Base-by-base conservation (phyloP, 768 basidiomycete genomes). In the Amanita thiersii region DNA sequence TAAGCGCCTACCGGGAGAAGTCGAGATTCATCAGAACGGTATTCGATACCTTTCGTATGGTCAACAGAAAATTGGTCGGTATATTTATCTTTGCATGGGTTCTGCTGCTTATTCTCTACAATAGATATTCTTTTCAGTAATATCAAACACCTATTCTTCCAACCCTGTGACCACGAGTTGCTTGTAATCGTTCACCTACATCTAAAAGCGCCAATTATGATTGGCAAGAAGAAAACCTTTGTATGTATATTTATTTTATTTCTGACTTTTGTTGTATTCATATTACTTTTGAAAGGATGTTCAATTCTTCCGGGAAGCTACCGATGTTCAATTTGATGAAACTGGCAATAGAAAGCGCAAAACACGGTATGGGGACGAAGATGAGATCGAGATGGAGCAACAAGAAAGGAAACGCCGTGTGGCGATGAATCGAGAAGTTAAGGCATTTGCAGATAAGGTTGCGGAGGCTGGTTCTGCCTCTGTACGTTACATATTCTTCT, bases 341-440 rank as follows among this genome's bases (percentile, higher is more conserved):
- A 98, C 96, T 1, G 96, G 96, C n/a, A 98, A 98, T 53, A 77
- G 93, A 51, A 98, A 98, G 62, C 79, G 94, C 41, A 92, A 96
- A 60, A 87, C 92, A 53, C 79, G 94, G 42, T 97, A 97, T 54
- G 92, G 92, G 20, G 96, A 98, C 55, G 96, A 99, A 59, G 96
- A 99, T 57, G 96, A 98, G 63, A 92, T 98, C 47, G 93, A 98
- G 67, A 86, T 94, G 66, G 96, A 98, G 57, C 94, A 98, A 56
- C 89, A 92, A 58, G 96, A 99, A 60, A 72, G 93, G 37, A 90
- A 86, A 62, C 81, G 91, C 21, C 70, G 92, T 39, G 86, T 85
- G 39, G 69, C 83, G 60, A 69, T 96, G 26, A 98, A 99, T 69
- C 90, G 84, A 56, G 90, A 96, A 56, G 92, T 98, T 61, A 91